Percentiles rank a stretch among this genome's conserved stretches.
These are phyloP conservation scores for Diaporthe batatas DNA, from an alignment of 2,329 filamentous ascomycete species.

Conservation along the genomic window DNA sequence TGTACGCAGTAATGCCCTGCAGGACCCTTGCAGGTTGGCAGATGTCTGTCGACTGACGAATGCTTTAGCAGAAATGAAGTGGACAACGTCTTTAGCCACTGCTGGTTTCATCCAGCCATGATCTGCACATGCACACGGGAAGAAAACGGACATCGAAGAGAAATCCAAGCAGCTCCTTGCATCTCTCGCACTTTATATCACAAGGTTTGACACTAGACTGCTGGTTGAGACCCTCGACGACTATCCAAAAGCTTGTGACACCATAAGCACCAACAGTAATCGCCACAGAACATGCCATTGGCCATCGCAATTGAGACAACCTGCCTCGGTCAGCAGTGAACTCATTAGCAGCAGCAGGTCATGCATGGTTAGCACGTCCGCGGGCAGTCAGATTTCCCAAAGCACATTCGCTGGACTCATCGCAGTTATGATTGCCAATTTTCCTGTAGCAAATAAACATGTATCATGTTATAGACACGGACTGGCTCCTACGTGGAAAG, in stretches of 20 bases:
- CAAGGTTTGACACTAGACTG: neutral
- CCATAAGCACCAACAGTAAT: neutral
- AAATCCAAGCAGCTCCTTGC: too few species aligned
- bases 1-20: slow-evolving; percentile 23
- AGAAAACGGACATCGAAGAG: neutral
- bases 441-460: neutral
- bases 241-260: neutral
- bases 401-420: neutral
- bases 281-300: neutral
- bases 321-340: neutral
- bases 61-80: neutral
- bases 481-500: too few species aligned
- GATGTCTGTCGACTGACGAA: neutral
- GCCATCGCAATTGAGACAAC: neutral
- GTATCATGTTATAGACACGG: neutral
- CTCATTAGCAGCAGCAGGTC: neutral
- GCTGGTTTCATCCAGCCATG: neutral
- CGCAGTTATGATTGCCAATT: neutral
- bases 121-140: neutral
- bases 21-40: slow-evolving; percentile 4
- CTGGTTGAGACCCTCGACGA: neutral
- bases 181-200: neutral
- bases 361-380: neutral
- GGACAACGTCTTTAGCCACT: neutral
- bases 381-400: slow-evolving; percentile 3